A percentile compares a stretch with the other conserved stretches of the same genome.
phyloP scores from a whole-genome alignment of 1,284 basidiomycete genomes.

The Volvariella surrecta region DNA sequence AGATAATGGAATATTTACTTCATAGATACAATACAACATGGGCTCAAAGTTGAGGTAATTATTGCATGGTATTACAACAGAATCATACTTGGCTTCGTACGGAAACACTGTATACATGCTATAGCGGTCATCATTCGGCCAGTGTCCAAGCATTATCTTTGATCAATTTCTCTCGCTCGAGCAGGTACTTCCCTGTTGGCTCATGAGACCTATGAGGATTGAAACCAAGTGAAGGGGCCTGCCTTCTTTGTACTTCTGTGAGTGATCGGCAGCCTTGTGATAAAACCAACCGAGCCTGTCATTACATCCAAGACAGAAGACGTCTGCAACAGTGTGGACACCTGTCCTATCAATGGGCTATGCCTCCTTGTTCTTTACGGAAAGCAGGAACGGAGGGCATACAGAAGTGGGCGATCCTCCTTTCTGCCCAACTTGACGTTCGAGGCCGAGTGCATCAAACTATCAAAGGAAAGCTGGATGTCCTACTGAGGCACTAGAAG shows the following conservation, averaged over 20 bases:
- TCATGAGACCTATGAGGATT: neutral
- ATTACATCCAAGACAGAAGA: conserved; percentile 71
- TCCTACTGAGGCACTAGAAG: neutral
- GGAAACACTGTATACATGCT: neutral
- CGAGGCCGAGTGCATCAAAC: conserved; percentile 69
- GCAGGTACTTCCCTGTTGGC: conserved; percentile 67
- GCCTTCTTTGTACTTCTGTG: conserved; percentile 89
- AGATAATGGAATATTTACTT: neutral
- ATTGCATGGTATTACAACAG: too few relatives aligned
- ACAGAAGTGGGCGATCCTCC: conserved; percentile 75
- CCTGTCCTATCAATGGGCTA: conserved; percentile 48
- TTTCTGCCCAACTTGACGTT: conserved; percentile 69
- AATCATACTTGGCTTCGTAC: too few relatives aligned
- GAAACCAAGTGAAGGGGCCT: conserved; percentile 9
- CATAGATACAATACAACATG: too few relatives aligned
- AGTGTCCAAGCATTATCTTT: conserved; percentile 77
- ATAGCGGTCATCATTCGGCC: conserved; percentile 24
- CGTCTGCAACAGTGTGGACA: conserved; percentile 76
- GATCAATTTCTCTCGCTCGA: conserved; percentile 71
- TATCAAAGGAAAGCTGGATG: conserved; percentile 17
- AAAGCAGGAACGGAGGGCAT: conserved; percentile 15
- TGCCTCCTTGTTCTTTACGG: conserved; percentile 5
- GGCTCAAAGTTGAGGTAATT: too few relatives aligned
- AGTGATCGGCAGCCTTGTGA: conserved; percentile 67
- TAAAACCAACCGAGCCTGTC: conserved; percentile 82